Evolutionary conservation across 371 early-diverging fungal species (phyloP).

Genomic region (Lichtheimia corymbifera): DNA sequence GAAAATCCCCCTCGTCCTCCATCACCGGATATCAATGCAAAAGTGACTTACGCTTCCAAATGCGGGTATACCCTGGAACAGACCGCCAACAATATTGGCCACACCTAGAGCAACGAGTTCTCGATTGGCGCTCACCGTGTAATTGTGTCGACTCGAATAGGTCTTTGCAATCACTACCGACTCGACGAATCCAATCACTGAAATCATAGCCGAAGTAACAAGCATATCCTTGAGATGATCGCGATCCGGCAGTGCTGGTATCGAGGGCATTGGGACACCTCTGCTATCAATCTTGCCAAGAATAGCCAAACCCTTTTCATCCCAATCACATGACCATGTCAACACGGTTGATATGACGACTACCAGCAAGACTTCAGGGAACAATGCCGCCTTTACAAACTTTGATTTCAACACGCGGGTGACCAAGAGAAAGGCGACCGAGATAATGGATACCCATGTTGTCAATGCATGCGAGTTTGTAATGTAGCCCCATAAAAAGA

Average conservation of each 20-base stretch:
- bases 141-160: slow-evolving; percentile 85
- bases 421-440: slow-evolving; percentile 66
- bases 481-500: slow-evolving; percentile 60
- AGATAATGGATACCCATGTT: slow-evolving; percentile 63
- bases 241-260: slow-evolving; percentile 57
- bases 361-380: slow-evolving; percentile 88
- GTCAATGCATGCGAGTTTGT: slow-evolving; percentile 66
- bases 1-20: too few species aligned
- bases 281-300: slow-evolving; percentile 70
- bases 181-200: slow-evolving; percentile 96
- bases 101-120: slow-evolving; percentile 90
- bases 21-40: neutral
- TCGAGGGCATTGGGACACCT: slow-evolving; percentile 62
- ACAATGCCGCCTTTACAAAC: slow-evolving; percentile 54
- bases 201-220: slow-evolving; percentile 71
- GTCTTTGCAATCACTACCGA: slow-evolving; percentile 89
- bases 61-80: slow-evolving; percentile 86
- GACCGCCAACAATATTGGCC: slow-evolving; percentile 78
- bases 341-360: slow-evolving; percentile 71
- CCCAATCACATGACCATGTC: slow-evolving; percentile 67
- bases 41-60: slow-evolving; percentile 73
- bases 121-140: slow-evolving; percentile 88
- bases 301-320: slow-evolving; percentile 69
- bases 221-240: slow-evolving; percentile 63
- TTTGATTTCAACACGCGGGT: slow-evolving; percentile 61